Base-by-base conservation (phyloP, 2,329 filamentous ascomycete species). In the Teratosphaeria viscida region DNA sequence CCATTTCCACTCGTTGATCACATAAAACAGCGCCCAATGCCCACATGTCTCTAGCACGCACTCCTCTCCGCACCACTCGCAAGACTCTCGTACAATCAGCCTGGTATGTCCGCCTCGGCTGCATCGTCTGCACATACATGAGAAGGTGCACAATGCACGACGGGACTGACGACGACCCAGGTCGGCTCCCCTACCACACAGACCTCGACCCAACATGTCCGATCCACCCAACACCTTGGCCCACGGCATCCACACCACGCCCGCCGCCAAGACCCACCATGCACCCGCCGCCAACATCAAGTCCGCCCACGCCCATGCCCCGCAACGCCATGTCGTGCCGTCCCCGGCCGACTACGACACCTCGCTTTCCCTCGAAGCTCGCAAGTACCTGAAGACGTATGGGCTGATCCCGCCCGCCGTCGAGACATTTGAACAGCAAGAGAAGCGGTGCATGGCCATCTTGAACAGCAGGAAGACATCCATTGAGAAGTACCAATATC, bases 401-500 rank as follows among this genome's bases (percentile, higher is more conserved):
- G 80, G 80, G 57, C 74, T 82, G 60, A 77, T 75, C 49, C 80
- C 80, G 57, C 80, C 80, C 14, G 74, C 71, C 37, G 72, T 80
- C 27, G 79, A 82, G 71, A 76, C 72, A 62, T 78, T 75, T 68
- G 77, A 80, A 61, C 71, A 74, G 49, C 79, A 82, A 70, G 72
- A 73, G 26, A 74, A 81, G 68, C 76, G 87, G 86, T 71, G 84
- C 37, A 26, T 92, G 77, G 85, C 85, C 74, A 86, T 91, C 77
- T 86, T 92, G 68, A 81, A 85, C 60, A 82, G 82, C 62, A 85
- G 88, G 64, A 77, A 82, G 64, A 89, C 87, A 54, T 77, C 79
- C 65, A 85, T 94, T 69, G 89, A 92, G 81, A 90, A 89, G 78
- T 92, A 91, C 76, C 82, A 91, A 59, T 94, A 92, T 76, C 80